Evolutionary conservation across 1,284 basidiomycete species (phyloP).

Genomic region (Retiboletus flavoniger): DNA sequence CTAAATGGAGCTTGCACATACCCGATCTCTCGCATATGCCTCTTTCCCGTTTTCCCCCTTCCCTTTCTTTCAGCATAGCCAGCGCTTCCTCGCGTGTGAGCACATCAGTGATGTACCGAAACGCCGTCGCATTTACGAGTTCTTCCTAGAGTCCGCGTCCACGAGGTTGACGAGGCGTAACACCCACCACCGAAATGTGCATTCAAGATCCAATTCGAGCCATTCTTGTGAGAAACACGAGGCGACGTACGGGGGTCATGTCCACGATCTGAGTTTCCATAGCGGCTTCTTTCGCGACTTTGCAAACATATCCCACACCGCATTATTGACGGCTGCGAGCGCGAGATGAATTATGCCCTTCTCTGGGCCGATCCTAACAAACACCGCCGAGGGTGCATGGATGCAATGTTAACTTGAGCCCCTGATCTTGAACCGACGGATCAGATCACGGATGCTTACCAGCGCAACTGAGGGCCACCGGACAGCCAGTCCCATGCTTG

Average conservation of each 20-base stretch:
- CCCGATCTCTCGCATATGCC: slow-evolving; percentile 70
- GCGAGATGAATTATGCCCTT: slow-evolving; percentile 84
- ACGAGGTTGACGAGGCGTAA: slow-evolving; percentile 4
- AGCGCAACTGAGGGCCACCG: slow-evolving; percentile 83
- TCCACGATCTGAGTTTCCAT: slow-evolving; percentile 79
- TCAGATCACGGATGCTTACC: slow-evolving; percentile 49
- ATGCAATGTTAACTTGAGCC: neutral
- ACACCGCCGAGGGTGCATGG: neutral
- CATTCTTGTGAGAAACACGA: slow-evolving; percentile 11
- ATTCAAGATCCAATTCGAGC: neutral
- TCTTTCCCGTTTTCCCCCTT: slow-evolving; percentile 72
- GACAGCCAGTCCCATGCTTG: slow-evolving; percentile 75
- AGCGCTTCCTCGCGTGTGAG: slow-evolving; percentile 89
- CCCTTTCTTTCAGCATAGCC: slow-evolving; percentile 73
- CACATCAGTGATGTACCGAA: slow-evolving; percentile 90
- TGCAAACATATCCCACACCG: slow-evolving; percentile 80
- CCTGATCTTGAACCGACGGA: neutral
- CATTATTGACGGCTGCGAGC: slow-evolving; percentile 76
- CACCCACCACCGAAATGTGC: neutral
- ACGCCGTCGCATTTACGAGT: slow-evolving; percentile 78
- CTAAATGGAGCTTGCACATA: slow-evolving; percentile 28
- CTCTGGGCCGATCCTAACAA: slow-evolving; percentile 76
- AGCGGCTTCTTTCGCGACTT: slow-evolving; percentile 72
- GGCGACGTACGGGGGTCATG: slow-evolving; percentile 64
- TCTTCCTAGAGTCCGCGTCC: slow-evolving; percentile 59